phyloP scores from a whole-genome alignment of 306 rosid genomes.

The Betula pendula region DNA sequence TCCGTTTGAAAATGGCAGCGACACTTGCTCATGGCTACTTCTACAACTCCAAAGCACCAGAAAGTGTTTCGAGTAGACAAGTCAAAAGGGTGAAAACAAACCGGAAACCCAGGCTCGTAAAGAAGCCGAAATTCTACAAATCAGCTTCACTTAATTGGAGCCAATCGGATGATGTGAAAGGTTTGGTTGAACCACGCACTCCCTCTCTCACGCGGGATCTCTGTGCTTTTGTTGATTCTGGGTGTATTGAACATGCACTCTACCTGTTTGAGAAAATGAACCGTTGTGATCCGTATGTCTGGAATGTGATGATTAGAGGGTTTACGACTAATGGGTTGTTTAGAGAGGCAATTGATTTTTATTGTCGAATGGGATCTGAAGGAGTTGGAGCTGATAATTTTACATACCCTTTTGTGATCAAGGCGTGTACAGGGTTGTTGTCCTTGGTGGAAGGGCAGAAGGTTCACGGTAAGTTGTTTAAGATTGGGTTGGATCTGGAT shows the following conservation, averaged over 20 bases:
- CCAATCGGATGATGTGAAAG: background rate
- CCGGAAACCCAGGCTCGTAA: constrained; percentile 8
- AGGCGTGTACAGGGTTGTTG: constrained; percentile 48
- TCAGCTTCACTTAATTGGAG: background rate
- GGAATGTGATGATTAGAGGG: constrained; percentile 57
- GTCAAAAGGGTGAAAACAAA: constrained; percentile 13
- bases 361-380: constrained; percentile 43
- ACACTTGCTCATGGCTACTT: constrained; percentile 19
- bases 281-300: constrained; percentile 35
- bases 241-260: constrained; percentile 48
- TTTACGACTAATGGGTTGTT: constrained; percentile 40
- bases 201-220: constrained; percentile 34
- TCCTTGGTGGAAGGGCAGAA: constrained; percentile 31
- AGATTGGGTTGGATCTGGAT: constrained; percentile 50
- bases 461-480: constrained; percentile 47
- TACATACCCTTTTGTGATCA: constrained; percentile 50
- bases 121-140: constrained; percentile 17
- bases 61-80: constrained; percentile 16
- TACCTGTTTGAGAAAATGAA: constrained; percentile 51
- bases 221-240: constrained; percentile 26
- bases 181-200: constrained; percentile 17
- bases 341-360: constrained; percentile 36
- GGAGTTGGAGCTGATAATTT: constrained; percentile 46
- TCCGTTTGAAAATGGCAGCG: constrained; percentile 34
- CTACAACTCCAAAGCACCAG: constrained; percentile 22